Base-by-base conservation (phyloP, 1,284 basidiomycete genomes). In the Ustilago trichophora region DNA sequence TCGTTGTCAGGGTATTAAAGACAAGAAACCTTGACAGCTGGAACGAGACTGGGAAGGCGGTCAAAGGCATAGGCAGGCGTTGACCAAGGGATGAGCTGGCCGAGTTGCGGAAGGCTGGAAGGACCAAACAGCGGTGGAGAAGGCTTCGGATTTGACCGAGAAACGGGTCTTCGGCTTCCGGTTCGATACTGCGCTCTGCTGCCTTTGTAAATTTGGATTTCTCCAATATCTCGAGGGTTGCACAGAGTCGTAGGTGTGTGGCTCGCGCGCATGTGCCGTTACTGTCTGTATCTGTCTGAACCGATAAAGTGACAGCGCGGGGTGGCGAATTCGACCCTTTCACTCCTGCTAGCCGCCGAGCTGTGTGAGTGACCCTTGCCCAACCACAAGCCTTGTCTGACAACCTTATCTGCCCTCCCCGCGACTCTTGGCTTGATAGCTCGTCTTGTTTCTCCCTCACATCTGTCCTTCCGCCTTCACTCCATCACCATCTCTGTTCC, bases 101-200 rank as follows among this genome's bases (percentile, higher is more conserved):
- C 18, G 13, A 26, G 40, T 19, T 42, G 10, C 24, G 37, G 24
- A 26, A 22, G 4, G 24, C 15, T 40, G 24, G 37, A 40, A 15
- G 37, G 26, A 9, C n/a, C n/a, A n/a, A n/a, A n/a, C n/a, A n/a
- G n/a, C n/a, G n/a, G 34, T 9, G 6, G 19, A 19, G 34, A 21
- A 18, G 31, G 18, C 21, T 34, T 51, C 48, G 48, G 55, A 51
- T 6, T 51, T 58, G 47, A 48, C 48, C 55, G 55, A 58, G 33
- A 33, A 18, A n/a, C 29, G 34, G 29, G 27, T 42, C 41, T 21
- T 44, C 50, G 42, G 38, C 10, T 42, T 21, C 29, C 10, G 11
- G 35, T 21, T 26, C 18, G 35, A 15, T 12, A 46, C 38, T 24
- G 53, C 22, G 40, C 38, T 55, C 32, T 48, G 53, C 53, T 55